Base-by-base conservation (phyloP, 2,329 filamentous ascomycete species). In the Pseudogymnoascus sp. region DNA sequence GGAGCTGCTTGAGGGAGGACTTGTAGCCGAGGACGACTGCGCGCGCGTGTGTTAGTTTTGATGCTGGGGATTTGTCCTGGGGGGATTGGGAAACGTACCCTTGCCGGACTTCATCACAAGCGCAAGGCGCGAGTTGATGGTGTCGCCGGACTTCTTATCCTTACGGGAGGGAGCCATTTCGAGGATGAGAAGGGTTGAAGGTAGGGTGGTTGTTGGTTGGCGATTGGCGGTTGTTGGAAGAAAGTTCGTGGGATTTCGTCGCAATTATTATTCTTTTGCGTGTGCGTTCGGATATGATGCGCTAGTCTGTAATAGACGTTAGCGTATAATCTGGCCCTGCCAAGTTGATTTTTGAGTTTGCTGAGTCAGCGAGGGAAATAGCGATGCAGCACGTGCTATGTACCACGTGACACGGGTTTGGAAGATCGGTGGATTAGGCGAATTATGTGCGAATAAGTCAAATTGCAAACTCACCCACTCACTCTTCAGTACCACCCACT, bases 21-120 rank as follows among this genome's bases (percentile, higher is more conserved):
- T 93, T 93, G 86, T 93, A 93, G 75, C 92, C 92, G 70, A 96
- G 85, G 69, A 86, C 92, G 83, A 96, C 91, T 85, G 77, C 67
- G 21, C 23, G 26, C 29, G 29, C 5, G 60, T 10, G 39, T 47
- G 36, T 62, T 40, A 64, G 63, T 31, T 21, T 40, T 29, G 54
- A 18, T 45, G 23, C 45, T 29, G 18, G 16, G 14, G 14, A 16
- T 40, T 26, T 54, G 4, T 64, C 18, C 11, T 12, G 40, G 29
- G 2, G 66, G 62, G 45, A 62, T 26, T 40, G 63, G 59, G 67
- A 60, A 42, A 61, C 71, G 54, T 68, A 79, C 77, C 77, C 79
- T 90, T 89, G 74, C 85, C 84, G 69, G 79, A 83, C 80, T 85
- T 86, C 80, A 86, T 83, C 68, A 85, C 83, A 75, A 85, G 79